Evolutionary conservation across 306 rosid genomes (phyloP).

Genomic region (Echinosophora koreensis): DNA sequence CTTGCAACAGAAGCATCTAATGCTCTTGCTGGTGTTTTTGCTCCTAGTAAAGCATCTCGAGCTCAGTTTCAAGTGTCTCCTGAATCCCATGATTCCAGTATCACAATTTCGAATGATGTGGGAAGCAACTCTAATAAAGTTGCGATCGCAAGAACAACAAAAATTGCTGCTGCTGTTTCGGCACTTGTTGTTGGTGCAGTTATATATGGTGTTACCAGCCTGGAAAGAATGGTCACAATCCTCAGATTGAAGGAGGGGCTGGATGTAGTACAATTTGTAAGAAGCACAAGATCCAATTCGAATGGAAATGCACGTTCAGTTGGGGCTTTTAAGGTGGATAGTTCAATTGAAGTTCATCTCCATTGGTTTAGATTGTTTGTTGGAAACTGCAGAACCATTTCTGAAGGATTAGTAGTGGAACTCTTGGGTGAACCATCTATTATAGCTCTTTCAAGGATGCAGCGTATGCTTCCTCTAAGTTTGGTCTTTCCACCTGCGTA

Average conservation of each 20-base stretch:
- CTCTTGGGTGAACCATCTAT: conserved; percentile 88
- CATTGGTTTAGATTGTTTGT: conserved; percentile 97
- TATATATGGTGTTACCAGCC: conserved; percentile 82
- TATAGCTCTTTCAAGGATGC: conserved; percentile 94
- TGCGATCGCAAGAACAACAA: conserved; percentile 66
- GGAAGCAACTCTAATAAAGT: conserved; percentile 57
- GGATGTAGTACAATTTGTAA: conserved; percentile 79
- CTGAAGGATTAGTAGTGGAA: conserved; percentile 84
- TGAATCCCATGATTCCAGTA: conserved; percentile 71
- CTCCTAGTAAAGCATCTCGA: conserved; percentile 85
- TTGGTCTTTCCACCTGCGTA: conserved; percentile 94
- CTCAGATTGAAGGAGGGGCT: conserved; percentile 88
- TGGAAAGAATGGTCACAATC: conserved; percentile 92
- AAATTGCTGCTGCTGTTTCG: conserved; percentile 87
- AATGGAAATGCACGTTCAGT: conserved; percentile 86
- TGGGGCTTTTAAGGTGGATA: conserved; percentile 76
- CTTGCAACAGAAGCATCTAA: conserved; percentile 91
- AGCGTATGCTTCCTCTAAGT: conserved; percentile 81
- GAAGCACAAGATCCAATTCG: conserved; percentile 82
- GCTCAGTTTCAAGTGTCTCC: conserved; percentile 85
- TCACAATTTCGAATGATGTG: conserved; percentile 59
- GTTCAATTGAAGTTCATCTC: conserved; percentile 73
- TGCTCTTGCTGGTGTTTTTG: conserved; percentile 75
- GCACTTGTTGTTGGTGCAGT: conserved; percentile 86
- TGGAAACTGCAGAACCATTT: conserved; percentile 86